A percentile compares a stretch with the other conserved stretches of the same genome.
These are phyloP conservation scores for Cupressus sempervirens DNA, from an alignment of 75 land plant genomes.

Conservation along the genomic window DNA sequence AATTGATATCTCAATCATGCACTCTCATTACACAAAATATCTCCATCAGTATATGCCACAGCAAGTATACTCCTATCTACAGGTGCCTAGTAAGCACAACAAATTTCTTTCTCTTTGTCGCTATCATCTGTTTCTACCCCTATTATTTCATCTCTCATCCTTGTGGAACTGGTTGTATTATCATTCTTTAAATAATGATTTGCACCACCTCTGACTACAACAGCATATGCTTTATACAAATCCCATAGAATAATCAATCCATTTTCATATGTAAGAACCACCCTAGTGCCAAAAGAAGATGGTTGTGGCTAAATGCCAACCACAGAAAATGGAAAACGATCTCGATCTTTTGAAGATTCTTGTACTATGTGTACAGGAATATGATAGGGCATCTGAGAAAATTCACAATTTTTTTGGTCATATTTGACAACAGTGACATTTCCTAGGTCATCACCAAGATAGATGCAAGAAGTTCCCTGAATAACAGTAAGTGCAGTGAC, in stretches of 20 bases:
- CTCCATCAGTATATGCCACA: constrained; percentile 76
- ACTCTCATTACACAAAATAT: no score
- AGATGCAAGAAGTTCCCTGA: constrained; percentile 65
- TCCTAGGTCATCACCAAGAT: constrained; percentile 75
- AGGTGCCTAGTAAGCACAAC: constrained; percentile 76
- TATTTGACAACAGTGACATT: constrained; percentile 60
- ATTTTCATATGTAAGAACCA: constrained; percentile 80
- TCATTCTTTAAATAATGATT: constrained; percentile 38
- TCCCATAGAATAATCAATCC: constrained; percentile 88
- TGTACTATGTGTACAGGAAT: constrained; percentile 39
- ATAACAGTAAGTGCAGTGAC: constrained; percentile 74
- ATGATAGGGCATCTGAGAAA: constrained; percentile 44
- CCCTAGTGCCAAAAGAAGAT: no score
- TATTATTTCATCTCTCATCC: not conserved
- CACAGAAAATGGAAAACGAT: no score
- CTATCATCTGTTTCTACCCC: constrained; percentile 16
- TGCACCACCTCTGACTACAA: constrained; percentile 54
- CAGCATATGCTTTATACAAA: constrained; percentile 40
- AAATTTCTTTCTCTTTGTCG: constrained; percentile 62
- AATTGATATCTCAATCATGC: no score
- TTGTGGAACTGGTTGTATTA: constrained; percentile 10
- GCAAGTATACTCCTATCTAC: constrained; percentile 47
- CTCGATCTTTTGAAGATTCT: no score
- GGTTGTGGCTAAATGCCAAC: no score
- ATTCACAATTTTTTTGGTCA: constrained; percentile 35